Evolutionary conservation across 2,329 filamentous ascomycete species (phyloP), one percentile per base, ranked within the genome.

Genomic region (Talaromyces sp.): DNA sequence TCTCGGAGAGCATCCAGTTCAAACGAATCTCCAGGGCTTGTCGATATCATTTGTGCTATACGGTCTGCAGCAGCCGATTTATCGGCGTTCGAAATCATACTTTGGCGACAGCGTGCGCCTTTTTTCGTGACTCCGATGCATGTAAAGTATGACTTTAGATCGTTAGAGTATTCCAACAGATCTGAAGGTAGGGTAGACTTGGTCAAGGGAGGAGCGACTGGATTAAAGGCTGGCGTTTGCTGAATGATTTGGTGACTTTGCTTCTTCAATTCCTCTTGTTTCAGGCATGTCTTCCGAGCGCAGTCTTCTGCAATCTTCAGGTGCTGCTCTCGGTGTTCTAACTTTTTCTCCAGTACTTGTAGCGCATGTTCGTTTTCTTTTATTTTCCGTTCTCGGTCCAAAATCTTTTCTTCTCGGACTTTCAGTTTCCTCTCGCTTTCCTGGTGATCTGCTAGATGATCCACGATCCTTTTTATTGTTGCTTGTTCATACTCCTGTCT

Each of bases 111-210:
- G 19, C 61, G 44, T 28, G 57, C 13, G 19, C 61, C 57, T 22
- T 57, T 47, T 33, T 62, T 39, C 15, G 61, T 60, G 15, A 33
- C 11, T 36, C 57, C 61, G 53, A 62, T 59, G 36, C 61, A 62
- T 47, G 52, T 62, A 33, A 62, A 62, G 15, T 10, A n/a, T 42
- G 56, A 62, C 1, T 39, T 51, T 3, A 62, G 56, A n/a, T 62
- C 55, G 2, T 55, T 44, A 2, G 60, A 55, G n/a, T 51, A 62
- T 15, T 27, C 28, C 7, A 58, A 19, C 11, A 62, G 22, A 25
- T 62, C 56, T 5, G 28, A 27, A 30, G 60, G 60, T n/a, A 62
- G 51, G 10, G 13, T 13, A 15, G 55, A 30, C 19, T 51, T 2
- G n/a, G 33, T 60, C 17, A 36, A 55, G 19, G 58, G 11, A 22